These are phyloP conservation scores for Hyparrhenia diplandra DNA, from an alignment of 176 grass and related monocot genomes.

Conservation along the genomic window DNA sequence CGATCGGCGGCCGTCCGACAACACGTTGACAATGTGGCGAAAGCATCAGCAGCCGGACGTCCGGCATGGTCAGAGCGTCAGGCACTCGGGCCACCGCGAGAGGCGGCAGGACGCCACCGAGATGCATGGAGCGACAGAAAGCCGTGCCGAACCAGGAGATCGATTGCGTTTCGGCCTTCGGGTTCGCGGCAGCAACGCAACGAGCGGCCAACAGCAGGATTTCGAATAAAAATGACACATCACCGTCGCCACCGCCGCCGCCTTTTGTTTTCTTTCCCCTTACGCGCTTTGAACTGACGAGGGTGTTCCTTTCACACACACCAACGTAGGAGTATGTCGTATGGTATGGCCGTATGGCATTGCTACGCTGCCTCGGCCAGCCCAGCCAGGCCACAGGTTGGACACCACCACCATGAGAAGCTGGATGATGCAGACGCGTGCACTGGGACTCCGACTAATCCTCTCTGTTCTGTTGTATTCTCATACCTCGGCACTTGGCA, in stretches of 20 bases:
- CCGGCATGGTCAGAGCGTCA: not conserved
- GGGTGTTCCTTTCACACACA: slow-evolving; percentile 1
- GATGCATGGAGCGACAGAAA: not conserved
- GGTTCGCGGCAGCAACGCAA: not conserved
- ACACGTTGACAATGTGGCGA: slow-evolving; percentile 18
- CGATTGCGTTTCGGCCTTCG: not conserved
- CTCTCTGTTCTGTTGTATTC: not conserved
- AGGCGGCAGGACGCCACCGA: not conserved
- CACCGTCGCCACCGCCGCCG: not conserved
- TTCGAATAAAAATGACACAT: not conserved
- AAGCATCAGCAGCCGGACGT: not conserved
- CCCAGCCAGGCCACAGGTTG: slow-evolving; percentile 24
- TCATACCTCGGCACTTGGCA: not conserved
- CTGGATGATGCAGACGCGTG: not conserved
- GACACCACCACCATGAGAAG: slow-evolving; percentile 1
- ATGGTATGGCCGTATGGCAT: not conserved
- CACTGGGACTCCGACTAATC: not conserved
- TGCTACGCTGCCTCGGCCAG: not conserved
- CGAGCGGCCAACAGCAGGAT: not conserved
- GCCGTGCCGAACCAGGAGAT: slow-evolving; percentile 3
- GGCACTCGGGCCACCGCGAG: not conserved
- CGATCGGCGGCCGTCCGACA: not conserved
- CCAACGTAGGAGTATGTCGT: not conserved
- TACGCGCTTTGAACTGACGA: slow-evolving; percentile 31
- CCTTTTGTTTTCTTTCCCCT: not conserved